phyloP scores from a whole-genome alignment of 176 grass and related monocot genomes.

The Guadua angustifolia region DNA sequence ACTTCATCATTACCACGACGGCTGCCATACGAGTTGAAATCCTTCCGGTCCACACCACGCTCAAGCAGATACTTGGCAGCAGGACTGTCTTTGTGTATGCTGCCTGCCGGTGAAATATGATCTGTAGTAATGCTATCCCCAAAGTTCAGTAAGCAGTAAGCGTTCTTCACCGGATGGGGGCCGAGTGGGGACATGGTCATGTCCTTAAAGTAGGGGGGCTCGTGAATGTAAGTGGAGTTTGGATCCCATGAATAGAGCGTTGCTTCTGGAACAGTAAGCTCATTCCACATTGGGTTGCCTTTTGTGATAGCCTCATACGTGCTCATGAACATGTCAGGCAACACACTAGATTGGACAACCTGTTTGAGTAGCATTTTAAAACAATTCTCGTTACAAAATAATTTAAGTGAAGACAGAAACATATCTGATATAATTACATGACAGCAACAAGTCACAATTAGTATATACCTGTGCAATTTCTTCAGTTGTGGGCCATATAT shows the following conservation, averaged over 20 bases:
- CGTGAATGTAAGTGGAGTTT: conserved; percentile 89
- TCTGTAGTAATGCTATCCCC: conserved; percentile 94
- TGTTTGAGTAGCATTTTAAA: conserved; percentile 45
- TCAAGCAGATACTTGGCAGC: conserved; percentile 89
- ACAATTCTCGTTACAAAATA: conserved; percentile 25
- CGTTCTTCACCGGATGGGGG: conserved; percentile 68
- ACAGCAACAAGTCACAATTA: background rate
- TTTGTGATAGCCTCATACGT: conserved; percentile 90
- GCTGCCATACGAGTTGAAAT: conserved; percentile 92
- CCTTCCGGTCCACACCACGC: conserved; percentile 70
- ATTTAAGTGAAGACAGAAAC: conserved; percentile 21
- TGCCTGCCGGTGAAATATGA: conserved; percentile 93
- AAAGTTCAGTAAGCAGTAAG: conserved; percentile 85
- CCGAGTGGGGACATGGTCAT: conserved; percentile 93
- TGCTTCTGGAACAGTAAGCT: conserved; percentile 71
- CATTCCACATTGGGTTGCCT: conserved; percentile 93
- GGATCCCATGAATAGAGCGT: conserved; percentile 84
- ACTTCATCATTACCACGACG: conserved; percentile 88
- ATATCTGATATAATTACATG: background rate
- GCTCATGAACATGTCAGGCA: conserved; percentile 93
- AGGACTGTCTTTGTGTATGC: conserved; percentile 89
- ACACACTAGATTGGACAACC: conserved; percentile 83
- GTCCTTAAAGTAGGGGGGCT: conserved; percentile 84
- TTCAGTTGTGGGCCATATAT: conserved; percentile 97
- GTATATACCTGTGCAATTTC: conserved; percentile 79